Evolutionary conservation across 768 basidiomycete genomes (phyloP).

Genomic region (Pleurotus tuoliensis): DNA sequence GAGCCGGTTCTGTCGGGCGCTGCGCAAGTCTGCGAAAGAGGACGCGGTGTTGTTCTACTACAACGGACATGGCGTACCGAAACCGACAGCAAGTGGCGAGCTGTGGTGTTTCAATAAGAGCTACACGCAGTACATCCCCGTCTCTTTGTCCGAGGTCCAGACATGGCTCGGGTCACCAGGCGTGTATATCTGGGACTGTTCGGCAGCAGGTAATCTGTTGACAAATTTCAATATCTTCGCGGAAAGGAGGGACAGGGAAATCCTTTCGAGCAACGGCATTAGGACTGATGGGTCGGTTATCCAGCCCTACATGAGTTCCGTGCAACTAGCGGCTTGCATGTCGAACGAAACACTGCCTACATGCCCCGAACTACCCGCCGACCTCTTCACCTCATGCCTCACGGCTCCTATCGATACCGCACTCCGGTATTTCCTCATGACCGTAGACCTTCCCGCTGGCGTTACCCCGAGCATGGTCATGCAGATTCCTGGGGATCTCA

Average conservation of each 20-base stretch:
- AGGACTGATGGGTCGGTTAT: slow-evolving; percentile 44
- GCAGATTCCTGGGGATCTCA: slow-evolving; percentile 94
- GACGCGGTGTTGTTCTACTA: slow-evolving; percentile 96
- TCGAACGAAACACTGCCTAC: slow-evolving; percentile 90
- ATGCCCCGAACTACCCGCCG: slow-evolving; percentile 94
- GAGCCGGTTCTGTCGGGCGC: slow-evolving; percentile 75
- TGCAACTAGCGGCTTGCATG: slow-evolving; percentile 93
- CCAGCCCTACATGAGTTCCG: slow-evolving; percentile 77
- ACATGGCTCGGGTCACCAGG: slow-evolving; percentile 92
- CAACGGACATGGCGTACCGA: slow-evolving; percentile 98
- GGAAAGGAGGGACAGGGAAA: slow-evolving; percentile 68
- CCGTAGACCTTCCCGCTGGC: slow-evolving; percentile 77
- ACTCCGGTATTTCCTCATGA: slow-evolving; percentile 89
- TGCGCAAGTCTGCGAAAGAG: slow-evolving; percentile 87
- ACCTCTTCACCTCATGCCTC: slow-evolving; percentile 95
- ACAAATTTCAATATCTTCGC: slow-evolving; percentile 85
- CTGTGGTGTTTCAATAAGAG: slow-evolving; percentile 98
- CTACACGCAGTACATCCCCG: slow-evolving; percentile 98
- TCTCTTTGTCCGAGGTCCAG: slow-evolving; percentile 91
- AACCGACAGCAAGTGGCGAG: slow-evolving; percentile 92
- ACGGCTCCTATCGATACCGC: slow-evolving; percentile 99
- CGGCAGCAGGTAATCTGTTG: slow-evolving; percentile 92
- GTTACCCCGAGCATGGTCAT: slow-evolving; percentile 87
- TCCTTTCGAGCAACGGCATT: slow-evolving; percentile 52
- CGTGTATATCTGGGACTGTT: slow-evolving; percentile 99